These are phyloP conservation scores for Ceriops decandra DNA, from an alignment of 345 rosid species.

Conservation along the genomic window DNA sequence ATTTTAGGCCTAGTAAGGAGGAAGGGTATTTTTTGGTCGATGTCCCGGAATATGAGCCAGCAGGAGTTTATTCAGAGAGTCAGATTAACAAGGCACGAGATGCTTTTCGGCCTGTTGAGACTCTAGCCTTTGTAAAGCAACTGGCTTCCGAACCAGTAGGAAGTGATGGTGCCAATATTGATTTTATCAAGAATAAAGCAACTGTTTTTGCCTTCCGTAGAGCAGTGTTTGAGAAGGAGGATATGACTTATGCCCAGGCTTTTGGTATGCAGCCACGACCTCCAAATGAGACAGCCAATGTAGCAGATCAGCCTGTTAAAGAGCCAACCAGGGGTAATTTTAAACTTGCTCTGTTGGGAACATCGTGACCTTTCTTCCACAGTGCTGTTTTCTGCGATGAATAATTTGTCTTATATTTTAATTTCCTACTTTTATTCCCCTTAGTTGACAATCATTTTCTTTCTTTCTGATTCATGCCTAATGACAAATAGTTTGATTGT, in stretches of 20 bases:
- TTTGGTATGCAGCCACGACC: constrained; percentile 65
- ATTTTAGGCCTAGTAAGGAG: constrained; percentile 61
- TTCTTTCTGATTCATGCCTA: neutral
- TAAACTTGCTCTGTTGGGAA: neutral
- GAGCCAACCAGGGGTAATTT: constrained; percentile 58
- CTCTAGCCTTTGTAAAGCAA: constrained; percentile 57
- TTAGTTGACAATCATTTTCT: neutral
- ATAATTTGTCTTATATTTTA: neutral
- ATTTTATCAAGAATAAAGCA: constrained; percentile 62
- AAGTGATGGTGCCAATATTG: constrained; percentile 39
- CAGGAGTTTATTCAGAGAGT: constrained; percentile 57
- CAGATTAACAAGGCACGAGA: constrained; percentile 77
- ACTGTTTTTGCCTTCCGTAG: constrained; percentile 61
- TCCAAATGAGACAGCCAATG: constrained; percentile 27
- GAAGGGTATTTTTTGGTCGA: constrained; percentile 78
- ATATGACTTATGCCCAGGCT: constrained; percentile 97
- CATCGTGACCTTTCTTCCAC: neutral
- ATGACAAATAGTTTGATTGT: neutral
- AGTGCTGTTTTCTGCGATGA: neutral
- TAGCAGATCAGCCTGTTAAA: constrained; percentile 41
- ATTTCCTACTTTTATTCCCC: neutral
- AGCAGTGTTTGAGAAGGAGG: constrained; percentile 93
- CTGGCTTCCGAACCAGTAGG: constrained; percentile 57
- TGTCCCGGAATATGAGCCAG: constrained; percentile 81
- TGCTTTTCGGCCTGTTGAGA: constrained; percentile 51